phyloP scores from a whole-genome alignment of 805 yeast genomes.

The Pichia cabralensis region DNA sequence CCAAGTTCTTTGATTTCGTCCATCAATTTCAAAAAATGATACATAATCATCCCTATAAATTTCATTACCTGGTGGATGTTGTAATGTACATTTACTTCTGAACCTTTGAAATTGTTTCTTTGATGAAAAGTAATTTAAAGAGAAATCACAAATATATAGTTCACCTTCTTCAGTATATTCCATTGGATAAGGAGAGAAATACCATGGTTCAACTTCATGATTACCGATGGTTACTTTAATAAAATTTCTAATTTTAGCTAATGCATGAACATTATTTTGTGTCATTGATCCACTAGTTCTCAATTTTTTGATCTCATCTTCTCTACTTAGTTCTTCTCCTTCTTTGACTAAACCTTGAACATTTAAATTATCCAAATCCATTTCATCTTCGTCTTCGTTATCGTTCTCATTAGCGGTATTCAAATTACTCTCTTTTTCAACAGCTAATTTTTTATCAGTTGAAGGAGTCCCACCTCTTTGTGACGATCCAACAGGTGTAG shows the following conservation, averaged over 20 bases:
- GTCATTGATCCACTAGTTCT: constrained; percentile 97
- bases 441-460: constrained; percentile 1
- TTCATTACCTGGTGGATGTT: constrained; percentile 98
- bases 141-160: constrained; percentile 84
- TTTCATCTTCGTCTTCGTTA: constrained; percentile 41
- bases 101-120: constrained; percentile 87
- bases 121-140: constrained; percentile 82
- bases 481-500: neutral
- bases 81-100: constrained; percentile 74
- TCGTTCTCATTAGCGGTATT: neutral
- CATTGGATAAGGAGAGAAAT: constrained; percentile 92
- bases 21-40: constrained; percentile 95
- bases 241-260: constrained; percentile 83
- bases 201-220: constrained; percentile 96
- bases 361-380: constrained; percentile 77
- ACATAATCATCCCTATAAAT: constrained; percentile 88
- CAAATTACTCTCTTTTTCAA: constrained; percentile 5
- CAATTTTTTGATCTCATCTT: constrained; percentile 85
- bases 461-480: constrained; percentile 11
- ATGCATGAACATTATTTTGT: constrained; percentile 70
- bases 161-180: constrained; percentile 82
- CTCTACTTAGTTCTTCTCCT: constrained; percentile 69
- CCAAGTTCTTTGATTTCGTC: constrained; percentile 93
- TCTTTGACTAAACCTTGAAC: constrained; percentile 67
- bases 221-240: constrained; percentile 74